These are phyloP conservation scores for Xylaria flabelliformis DNA, from an alignment of 495 filamentous ascomycete genomes.

Conservation along the genomic window DNA sequence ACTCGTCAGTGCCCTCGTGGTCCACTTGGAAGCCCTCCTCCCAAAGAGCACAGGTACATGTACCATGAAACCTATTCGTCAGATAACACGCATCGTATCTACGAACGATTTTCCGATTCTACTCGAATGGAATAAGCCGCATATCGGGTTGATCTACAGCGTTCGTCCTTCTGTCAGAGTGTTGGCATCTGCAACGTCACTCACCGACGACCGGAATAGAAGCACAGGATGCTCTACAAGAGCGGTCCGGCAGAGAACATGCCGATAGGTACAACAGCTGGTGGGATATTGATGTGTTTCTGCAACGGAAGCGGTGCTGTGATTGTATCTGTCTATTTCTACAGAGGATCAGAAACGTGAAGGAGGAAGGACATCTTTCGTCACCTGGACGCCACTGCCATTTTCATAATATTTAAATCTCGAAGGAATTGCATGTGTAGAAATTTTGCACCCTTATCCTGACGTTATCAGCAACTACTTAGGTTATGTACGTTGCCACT, in stretches of 20 bases:
- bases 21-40: not conserved
- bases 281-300: not conserved
- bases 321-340: not conserved
- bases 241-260: not conserved
- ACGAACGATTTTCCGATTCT: not conserved
- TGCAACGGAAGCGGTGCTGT: not conserved
- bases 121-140: not conserved
- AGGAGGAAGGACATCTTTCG: not conserved
- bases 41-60: not conserved
- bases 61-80: not conserved
- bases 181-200: not conserved
- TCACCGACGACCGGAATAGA: not conserved
- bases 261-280: not conserved
- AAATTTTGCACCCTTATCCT: not conserved
- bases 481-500: not conserved
- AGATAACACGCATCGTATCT: constrained; percentile 4
- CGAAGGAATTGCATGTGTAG: not conserved
- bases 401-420: not conserved
- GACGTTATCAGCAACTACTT: not conserved
- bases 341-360: not conserved
- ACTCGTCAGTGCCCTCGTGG: not conserved
- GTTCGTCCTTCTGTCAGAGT: not conserved
- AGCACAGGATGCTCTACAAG: not conserved
- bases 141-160: not conserved
- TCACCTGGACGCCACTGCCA: not conserved